Conservation (phyloP, 1,284 basidiomycete species). For the Termitomyces sp. region DNA sequence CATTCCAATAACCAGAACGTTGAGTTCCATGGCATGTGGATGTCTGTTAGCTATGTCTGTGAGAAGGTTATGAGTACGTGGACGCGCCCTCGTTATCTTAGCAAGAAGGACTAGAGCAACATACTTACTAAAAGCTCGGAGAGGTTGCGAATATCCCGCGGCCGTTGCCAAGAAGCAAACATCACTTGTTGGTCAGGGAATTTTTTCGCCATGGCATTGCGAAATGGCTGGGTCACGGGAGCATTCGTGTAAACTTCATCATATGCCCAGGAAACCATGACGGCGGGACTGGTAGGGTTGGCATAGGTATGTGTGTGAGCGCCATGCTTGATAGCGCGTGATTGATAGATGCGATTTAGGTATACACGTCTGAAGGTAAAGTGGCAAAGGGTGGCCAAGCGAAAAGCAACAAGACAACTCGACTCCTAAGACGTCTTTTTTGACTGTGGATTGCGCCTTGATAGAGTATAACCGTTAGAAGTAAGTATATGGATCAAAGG, state of each 20-base stretch:
- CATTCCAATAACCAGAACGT: slow-evolving; percentile 94
- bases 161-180: slow-evolving; percentile 68
- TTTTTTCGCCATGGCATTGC: slow-evolving; percentile 57
- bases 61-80: slow-evolving; percentile 14
- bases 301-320: slow-evolving; percentile 44
- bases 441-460: neutral
- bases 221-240: slow-evolving; percentile 69
- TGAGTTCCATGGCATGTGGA: slow-evolving; percentile 67
- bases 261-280: slow-evolving; percentile 99
- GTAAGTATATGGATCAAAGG: neutral
- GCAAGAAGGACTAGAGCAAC: slow-evolving; percentile 30
- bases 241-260: slow-evolving; percentile 78
- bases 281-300: slow-evolving; percentile 66
- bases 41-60: slow-evolving; percentile 67
- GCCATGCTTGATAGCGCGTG: slow-evolving; percentile 6
- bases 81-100: slow-evolving; percentile 4
- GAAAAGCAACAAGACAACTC: neutral
- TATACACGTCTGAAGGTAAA: slow-evolving; percentile 3
- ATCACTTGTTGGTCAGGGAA: slow-evolving; percentile 64
- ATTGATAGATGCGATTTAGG: neutral
- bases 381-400: neutral
- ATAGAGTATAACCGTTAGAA: neutral
- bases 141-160: slow-evolving; percentile 57
- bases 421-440: slow-evolving; percentile 1
- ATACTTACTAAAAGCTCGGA: slow-evolving; percentile 68